Evolutionary conservation across 352 stramenopile species (phyloP).

Genomic region (Saprolegnia diclina): DNA sequence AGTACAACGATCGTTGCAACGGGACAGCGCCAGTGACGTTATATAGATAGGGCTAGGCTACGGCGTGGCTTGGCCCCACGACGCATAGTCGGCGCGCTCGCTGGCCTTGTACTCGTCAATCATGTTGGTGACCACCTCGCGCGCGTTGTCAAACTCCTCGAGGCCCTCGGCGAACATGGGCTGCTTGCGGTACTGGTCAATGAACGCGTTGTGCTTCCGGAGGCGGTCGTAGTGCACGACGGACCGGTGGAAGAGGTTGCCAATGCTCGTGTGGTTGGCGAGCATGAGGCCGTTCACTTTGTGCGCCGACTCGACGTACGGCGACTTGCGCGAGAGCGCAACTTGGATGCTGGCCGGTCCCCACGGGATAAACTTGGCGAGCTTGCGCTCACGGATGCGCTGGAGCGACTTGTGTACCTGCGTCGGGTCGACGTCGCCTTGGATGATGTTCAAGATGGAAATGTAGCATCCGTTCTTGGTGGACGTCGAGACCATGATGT

Average conservation of each 20-base stretch:
- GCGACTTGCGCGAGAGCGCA: slow-evolving; percentile 94
- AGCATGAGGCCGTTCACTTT: slow-evolving; percentile 98
- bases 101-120: slow-evolving; percentile 84
- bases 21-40: too few relatives aligned
- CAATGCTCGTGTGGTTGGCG: slow-evolving; percentile 98
- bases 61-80: slow-evolving; percentile 45
- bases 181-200: slow-evolving; percentile 98
- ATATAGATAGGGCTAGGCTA: not conserved
- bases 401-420: slow-evolving; percentile 98
- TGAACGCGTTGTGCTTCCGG: slow-evolving; percentile 97
- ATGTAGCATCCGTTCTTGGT: slow-evolving; percentile 98
- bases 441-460: slow-evolving; percentile 99
- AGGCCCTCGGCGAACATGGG: slow-evolving; percentile 93
- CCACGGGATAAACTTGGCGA: slow-evolving; percentile 98
- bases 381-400: slow-evolving; percentile 95
- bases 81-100: slow-evolving; percentile 70
- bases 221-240: slow-evolving; percentile 97
- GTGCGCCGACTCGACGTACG: slow-evolving; percentile 95
- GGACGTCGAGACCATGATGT: slow-evolving; percentile 99
- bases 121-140: slow-evolving; percentile 79
- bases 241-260: slow-evolving; percentile 81
- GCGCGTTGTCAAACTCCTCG: slow-evolving; percentile 79
- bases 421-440: slow-evolving; percentile 98
- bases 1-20: too few relatives aligned
- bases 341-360: slow-evolving; percentile 98